These are phyloP conservation scores for Diaporthe velutina DNA, from an alignment of 2,329 filamentous ascomycete species.

Conservation along the genomic window DNA sequence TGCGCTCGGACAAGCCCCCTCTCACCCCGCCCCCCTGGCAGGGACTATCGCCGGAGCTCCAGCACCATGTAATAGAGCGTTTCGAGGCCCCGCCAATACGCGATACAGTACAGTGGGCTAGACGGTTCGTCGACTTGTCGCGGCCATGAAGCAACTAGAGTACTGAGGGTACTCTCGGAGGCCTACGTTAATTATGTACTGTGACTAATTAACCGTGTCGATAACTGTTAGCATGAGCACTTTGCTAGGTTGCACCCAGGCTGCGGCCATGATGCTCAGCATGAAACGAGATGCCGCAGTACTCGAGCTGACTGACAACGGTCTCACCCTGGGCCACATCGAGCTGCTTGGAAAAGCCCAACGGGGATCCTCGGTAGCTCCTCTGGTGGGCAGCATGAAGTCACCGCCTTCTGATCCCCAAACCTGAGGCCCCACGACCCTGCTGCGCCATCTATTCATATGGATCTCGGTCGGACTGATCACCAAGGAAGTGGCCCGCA, in stretches of 20 bases:
- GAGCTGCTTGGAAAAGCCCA: neutral
- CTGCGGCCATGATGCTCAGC: constrained; percentile 2
- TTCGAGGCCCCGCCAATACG: neutral
- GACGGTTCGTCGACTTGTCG: neutral
- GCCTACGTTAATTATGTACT: neutral
- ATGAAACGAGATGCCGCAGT: constrained; percentile 7
- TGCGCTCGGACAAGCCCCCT: neutral
- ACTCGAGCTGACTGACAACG: constrained; percentile 30
- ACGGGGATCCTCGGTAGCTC: neutral
- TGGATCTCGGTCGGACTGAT: constrained; percentile 8
- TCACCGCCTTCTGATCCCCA: constrained; percentile 27
- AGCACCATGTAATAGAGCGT: neutral
- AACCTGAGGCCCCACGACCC: constrained; percentile 21
- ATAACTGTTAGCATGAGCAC: constrained; percentile 2
- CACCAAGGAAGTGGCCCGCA: constrained; percentile 22
- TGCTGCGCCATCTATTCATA: constrained; percentile 31
- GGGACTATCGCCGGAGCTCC: neutral
- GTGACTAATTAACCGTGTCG: neutral
- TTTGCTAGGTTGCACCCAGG: constrained; percentile 1
- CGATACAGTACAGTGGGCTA: neutral
- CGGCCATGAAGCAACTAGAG: neutral
- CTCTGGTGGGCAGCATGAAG: constrained; percentile 2
- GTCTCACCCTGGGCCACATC: neutral
- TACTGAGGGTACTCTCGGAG: neutral
- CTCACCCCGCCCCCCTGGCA: too few relatives aligned